These are phyloP conservation scores for Arachnomyces sp. DNA, from an alignment of 2,329 filamentous ascomycete genomes.

Conservation along the genomic window DNA sequence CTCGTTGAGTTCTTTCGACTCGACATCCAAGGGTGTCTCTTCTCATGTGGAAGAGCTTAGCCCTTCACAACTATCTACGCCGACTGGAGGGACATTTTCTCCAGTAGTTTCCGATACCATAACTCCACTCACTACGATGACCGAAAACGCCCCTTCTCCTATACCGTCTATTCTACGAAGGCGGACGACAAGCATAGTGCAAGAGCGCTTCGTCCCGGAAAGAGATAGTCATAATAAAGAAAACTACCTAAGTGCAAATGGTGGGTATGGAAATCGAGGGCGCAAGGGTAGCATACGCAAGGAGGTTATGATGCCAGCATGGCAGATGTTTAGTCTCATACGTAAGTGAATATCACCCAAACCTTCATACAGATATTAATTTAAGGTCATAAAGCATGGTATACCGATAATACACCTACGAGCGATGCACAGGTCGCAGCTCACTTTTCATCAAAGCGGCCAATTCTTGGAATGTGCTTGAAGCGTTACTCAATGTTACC, in stretches of 20 bases:
- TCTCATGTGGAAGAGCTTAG: slow-evolving; percentile 40
- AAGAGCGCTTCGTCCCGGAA: slow-evolving; percentile 36
- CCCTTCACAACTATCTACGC: slow-evolving; percentile 22
- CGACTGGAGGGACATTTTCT: slow-evolving; percentile 24
- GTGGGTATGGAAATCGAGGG: slow-evolving; percentile 14
- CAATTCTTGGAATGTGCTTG: slow-evolving; percentile 84
- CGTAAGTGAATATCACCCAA: slow-evolving; percentile 50
- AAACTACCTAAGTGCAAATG: slow-evolving; percentile 14
- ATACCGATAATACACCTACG: slow-evolving; percentile 59
- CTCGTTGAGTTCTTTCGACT: slow-evolving; percentile 34
- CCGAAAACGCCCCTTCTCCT: slow-evolving; percentile 19
- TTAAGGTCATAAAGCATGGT: slow-evolving; percentile 59
- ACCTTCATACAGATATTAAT: background rate
- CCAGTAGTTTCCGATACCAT: slow-evolving; percentile 14
- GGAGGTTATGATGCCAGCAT: slow-evolving; percentile 89
- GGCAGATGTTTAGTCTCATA: slow-evolving; percentile 93
- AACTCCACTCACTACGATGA: slow-evolving; percentile 20
- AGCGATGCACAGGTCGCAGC: slow-evolving; percentile 76
- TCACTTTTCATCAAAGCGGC: slow-evolving; percentile 74
- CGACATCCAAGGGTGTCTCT: slow-evolving; percentile 28
- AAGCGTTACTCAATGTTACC: slow-evolving; percentile 78
- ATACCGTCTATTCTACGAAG: slow-evolving; percentile 14
- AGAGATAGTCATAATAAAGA: slow-evolving; percentile 36
- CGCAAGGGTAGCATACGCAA: slow-evolving; percentile 50
- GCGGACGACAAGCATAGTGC: slow-evolving; percentile 37